Conservation (phyloP, 1,284 basidiomycete genomes). For the Leccinum variabile region DNA sequence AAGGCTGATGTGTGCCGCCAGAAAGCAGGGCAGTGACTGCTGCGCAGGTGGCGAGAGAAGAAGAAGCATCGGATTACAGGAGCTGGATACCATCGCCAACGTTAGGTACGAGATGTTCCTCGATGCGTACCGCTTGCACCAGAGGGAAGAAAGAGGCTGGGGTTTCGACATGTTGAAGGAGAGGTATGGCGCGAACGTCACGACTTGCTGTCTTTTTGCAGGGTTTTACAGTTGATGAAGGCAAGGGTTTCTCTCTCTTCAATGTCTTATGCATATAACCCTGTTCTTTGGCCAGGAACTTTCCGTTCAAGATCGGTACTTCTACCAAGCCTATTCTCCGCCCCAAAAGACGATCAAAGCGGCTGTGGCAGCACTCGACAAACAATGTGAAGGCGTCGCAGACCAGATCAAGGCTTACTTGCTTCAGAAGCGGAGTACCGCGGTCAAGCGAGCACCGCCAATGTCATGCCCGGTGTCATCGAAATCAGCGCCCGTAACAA, state of each 20-base stretch:
- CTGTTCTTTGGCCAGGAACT: slow-evolving; percentile 19
- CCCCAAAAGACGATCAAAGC: slow-evolving; percentile 20
- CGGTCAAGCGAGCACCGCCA: slow-evolving; percentile 15
- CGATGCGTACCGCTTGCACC: slow-evolving; percentile 9
- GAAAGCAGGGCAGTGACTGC: slow-evolving; percentile 17
- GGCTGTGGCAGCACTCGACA: slow-evolving; percentile 23
- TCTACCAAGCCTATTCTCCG: slow-evolving; percentile 23
- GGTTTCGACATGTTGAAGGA: slow-evolving; percentile 20
- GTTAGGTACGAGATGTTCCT: slow-evolving; percentile 23
- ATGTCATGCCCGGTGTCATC: slow-evolving; percentile 65
- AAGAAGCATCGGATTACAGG: slow-evolving; percentile 27
- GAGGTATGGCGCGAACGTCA: slow-evolving; percentile 17
- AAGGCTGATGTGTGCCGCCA: slow-evolving; percentile 28
- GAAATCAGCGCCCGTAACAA: slow-evolving; percentile 57
- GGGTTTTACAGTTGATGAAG: slow-evolving; percentile 36
- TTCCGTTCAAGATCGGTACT: slow-evolving; percentile 19
- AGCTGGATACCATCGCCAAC: not conserved
- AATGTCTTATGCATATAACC: not conserved
- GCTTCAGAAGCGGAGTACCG: slow-evolving; percentile 6
- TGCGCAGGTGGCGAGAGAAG: slow-evolving; percentile 24
- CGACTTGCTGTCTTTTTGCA: slow-evolving; percentile 31
- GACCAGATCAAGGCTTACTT: slow-evolving; percentile 25
- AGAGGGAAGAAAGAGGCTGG: not conserved
- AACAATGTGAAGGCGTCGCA: slow-evolving; percentile 28
- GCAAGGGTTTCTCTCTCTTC: slow-evolving; percentile 7